These are phyloP conservation scores for Trichomonas tenax DNA, from an alignment of 208 protist genomes.

Conservation along the genomic window DNA sequence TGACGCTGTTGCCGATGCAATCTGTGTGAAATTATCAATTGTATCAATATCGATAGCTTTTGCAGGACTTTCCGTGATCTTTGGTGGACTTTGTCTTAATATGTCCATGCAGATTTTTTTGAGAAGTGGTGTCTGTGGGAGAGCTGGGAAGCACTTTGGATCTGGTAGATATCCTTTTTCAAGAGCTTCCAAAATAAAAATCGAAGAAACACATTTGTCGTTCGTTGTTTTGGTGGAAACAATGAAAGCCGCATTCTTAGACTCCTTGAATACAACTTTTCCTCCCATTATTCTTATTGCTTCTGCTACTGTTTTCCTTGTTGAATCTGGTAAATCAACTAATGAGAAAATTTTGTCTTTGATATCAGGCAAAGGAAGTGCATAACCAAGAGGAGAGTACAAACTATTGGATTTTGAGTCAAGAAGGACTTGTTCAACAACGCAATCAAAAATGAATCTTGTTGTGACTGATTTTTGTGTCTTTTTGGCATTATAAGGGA, in stretches of 20 bases:
- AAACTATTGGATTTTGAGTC: background rate
- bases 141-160: background rate
- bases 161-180: background rate
- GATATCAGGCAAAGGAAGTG: background rate
- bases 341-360: background rate
- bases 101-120: background rate
- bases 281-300: background rate
- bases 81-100: background rate
- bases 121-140: background rate
- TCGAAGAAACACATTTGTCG: background rate
- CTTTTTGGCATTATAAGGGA: background rate
- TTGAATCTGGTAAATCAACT: background rate
- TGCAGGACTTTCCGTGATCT: background rate
- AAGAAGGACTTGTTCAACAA: background rate
- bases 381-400: background rate
- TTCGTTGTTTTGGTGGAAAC: background rate
- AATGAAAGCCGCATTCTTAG: background rate
- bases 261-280: background rate
- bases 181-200: background rate
- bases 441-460: background rate
- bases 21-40: background rate
- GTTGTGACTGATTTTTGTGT: background rate
- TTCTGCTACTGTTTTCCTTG: background rate
- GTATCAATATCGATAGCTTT: background rate
- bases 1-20: background rate